phyloP scores from a whole-genome alignment of 75 land plant species.

The Chamaecyparis obtusa region DNA sequence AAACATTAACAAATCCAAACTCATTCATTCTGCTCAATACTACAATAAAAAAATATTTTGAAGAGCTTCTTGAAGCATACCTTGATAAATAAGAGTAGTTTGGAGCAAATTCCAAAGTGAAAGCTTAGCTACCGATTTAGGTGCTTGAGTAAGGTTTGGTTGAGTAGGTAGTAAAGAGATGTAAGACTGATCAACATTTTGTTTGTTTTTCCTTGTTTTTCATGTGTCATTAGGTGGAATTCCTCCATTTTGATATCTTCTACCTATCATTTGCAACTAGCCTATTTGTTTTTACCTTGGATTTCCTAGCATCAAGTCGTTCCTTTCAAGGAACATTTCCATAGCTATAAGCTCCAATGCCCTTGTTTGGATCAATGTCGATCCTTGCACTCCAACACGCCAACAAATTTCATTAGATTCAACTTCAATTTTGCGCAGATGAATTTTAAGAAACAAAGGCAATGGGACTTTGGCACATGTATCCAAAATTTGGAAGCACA shows the following conservation, averaged over 20 bases:
- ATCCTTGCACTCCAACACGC: constrained; percentile 39
- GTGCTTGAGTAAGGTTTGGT: too few species aligned
- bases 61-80: too few species aligned
- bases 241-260: constrained; percentile 8
- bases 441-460: not conserved
- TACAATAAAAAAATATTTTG: too few species aligned
- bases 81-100: too few species aligned
- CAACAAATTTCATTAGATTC: not conserved
- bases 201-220: too few species aligned
- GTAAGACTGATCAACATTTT: too few species aligned
- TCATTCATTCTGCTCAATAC: too few species aligned
- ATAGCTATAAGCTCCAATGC: constrained; percentile 36
- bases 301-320: constrained; percentile 68
- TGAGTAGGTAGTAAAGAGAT: too few species aligned
- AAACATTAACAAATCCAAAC: too few species aligned
- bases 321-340: constrained; percentile 62
- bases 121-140: too few species aligned
- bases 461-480: constrained; percentile 27
- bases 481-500: too few species aligned
- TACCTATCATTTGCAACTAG: constrained; percentile 11
- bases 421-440: not conserved
- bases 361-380: constrained; percentile 60
- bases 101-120: too few species aligned
- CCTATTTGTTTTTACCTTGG: constrained; percentile 43
- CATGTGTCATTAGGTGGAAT: constrained; percentile 38